Evolutionary conservation across 2,329 filamentous ascomycete genomes (phyloP).

Genomic region (Cladorrhinum sp.): DNA sequence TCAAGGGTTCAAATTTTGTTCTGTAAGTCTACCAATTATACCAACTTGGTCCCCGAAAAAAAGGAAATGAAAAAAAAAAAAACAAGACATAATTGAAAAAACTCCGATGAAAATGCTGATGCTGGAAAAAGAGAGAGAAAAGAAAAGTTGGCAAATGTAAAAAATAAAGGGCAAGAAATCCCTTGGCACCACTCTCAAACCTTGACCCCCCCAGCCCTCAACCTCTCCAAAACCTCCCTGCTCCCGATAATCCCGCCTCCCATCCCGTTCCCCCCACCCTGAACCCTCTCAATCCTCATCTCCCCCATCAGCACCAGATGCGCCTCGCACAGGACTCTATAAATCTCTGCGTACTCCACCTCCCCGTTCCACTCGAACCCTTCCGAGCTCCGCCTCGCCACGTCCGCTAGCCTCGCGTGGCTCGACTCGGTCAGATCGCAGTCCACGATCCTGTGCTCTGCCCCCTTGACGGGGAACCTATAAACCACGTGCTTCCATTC

Average conservation of each 20-base stretch:
- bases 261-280: neutral
- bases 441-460: conserved; percentile 23
- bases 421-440: conserved; percentile 22
- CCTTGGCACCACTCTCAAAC: neutral
- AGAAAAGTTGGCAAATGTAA: too few species aligned
- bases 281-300: conserved; percentile 21
- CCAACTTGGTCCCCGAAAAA: too few species aligned
- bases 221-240: neutral
- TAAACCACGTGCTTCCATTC: conserved; percentile 23
- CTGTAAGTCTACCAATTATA: too few species aligned
- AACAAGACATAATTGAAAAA: too few species aligned
- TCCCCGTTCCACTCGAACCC: conserved; percentile 24
- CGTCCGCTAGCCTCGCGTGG: conserved; percentile 20
- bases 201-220: neutral
- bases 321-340: conserved; percentile 16
- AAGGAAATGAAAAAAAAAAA: too few species aligned
- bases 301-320: conserved; percentile 20
- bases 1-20: too few species aligned
- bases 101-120: too few species aligned
- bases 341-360: conserved; percentile 20
- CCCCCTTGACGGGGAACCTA: conserved; percentile 19
- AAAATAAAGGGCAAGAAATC: too few species aligned
- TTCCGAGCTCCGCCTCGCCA: conserved; percentile 18
- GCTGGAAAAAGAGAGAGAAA: too few species aligned
- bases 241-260: neutral